A percentile compares a stretch with the other conserved stretches of the same genome.
Evolutionary conservation across 192 early-diverging fungal genomes (phyloP).

Genomic region (Backusella australiensis): DNA sequence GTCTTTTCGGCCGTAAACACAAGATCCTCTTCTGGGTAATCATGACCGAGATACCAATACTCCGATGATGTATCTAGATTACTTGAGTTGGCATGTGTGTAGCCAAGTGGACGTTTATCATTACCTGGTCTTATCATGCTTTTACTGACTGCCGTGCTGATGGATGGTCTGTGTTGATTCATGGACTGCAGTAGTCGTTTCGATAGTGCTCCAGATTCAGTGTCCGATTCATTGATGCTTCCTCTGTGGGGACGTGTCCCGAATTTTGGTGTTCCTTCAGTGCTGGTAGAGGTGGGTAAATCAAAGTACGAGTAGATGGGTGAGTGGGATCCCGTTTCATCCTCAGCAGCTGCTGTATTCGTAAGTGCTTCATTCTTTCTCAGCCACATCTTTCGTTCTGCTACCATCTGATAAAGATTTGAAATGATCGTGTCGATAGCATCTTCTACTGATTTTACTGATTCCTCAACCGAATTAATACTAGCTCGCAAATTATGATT

Average conservation of each 20-base stretch:
- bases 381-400: constrained; percentile 19
- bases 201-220: background rate
- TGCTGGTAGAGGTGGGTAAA: background rate
- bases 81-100: background rate
- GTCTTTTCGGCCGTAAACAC: constrained; percentile 80
- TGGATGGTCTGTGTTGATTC: constrained; percentile 5
- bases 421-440: constrained; percentile 23
- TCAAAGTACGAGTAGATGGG: constrained; percentile 10
- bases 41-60: constrained; percentile 84
- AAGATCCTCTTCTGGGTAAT: constrained; percentile 74
- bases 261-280: background rate
- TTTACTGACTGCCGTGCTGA: background rate
- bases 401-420: constrained; percentile 27
- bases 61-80: constrained; percentile 26
- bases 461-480: constrained; percentile 14
- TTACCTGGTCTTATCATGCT: background rate
- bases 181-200: background rate
- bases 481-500: background rate
- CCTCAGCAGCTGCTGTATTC: background rate
- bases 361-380: constrained; percentile 8
- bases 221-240: constrained; percentile 8
- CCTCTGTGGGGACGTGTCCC: constrained; percentile 2
- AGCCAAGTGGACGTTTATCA: constrained; percentile 10
- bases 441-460: constrained; percentile 13
- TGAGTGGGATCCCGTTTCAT: background rate